Conservation (phyloP, 2,329 filamentous ascomycete species). For the Xylaria arbuscula region DNA sequence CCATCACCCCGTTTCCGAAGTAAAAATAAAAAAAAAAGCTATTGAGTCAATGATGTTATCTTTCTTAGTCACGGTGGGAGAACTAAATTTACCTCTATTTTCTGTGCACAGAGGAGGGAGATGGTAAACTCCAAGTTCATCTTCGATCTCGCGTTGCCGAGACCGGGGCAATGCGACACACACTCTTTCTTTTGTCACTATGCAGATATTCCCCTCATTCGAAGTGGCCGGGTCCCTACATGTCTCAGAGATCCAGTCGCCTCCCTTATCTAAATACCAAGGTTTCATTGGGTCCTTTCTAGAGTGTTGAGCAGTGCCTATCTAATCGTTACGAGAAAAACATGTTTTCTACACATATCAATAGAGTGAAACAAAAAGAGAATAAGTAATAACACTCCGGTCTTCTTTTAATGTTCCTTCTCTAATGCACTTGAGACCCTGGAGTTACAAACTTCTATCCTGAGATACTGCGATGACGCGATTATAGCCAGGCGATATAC, state of each 20-base stretch:
- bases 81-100: too few species aligned
- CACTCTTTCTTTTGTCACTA: neutral
- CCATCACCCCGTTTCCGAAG: neutral
- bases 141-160: too few species aligned
- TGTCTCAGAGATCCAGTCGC: neutral
- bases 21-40: too few species aligned
- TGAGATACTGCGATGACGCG: too few species aligned
- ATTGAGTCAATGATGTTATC: too few species aligned
- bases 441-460: too few species aligned
- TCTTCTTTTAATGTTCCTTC: neutral
- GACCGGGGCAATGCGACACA: too few species aligned
- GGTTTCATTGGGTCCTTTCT: neutral
- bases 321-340: neutral
- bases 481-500: neutral
- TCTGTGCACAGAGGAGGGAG: too few species aligned
- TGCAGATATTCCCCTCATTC: neutral
- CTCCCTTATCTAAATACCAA: neutral
- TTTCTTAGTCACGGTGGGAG: neutral
- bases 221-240: neutral
- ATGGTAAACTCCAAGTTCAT: too few species aligned
- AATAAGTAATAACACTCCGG: neutral
- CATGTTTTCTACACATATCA: neutral
- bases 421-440: too few species aligned
- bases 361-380: neutral
- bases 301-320: neutral